Percentiles rank a stretch among this genome's conserved stretches.
phyloP scores from a whole-genome alignment of 2,329 filamentous ascomycete species.

The Trichoderma asperellum region DNA sequence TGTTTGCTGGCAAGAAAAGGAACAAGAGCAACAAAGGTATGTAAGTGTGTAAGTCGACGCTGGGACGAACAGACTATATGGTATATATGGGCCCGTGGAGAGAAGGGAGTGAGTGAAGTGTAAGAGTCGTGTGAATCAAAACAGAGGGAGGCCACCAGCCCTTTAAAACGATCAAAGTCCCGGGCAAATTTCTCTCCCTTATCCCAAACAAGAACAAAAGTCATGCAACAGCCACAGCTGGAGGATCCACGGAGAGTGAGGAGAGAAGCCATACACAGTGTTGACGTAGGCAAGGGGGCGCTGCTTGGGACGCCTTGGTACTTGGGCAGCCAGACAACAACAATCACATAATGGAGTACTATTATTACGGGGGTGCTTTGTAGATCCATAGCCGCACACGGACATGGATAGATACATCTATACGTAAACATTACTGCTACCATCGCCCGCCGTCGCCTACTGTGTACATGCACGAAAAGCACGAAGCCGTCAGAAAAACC shows the following conservation, averaged over 20 bases:
- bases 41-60: conserved; percentile 9
- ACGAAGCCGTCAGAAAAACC: neutral
- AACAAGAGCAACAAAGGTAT: conserved; percentile 1
- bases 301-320: neutral
- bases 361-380: neutral
- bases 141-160: conserved; percentile 11
- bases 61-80: conserved; percentile 8
- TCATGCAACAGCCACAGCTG: conserved; percentile 28
- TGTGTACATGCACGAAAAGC: neutral
- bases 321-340: neutral
- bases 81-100: neutral
- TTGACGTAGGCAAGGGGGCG: conserved; percentile 25
- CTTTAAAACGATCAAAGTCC: conserved; percentile 16
- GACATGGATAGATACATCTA: neutral
- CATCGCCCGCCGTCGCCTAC: neutral
- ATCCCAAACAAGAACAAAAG: conserved; percentile 1
- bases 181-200: conserved; percentile 14
- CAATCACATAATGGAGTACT: neutral
- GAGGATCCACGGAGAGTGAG: conserved; percentile 24
- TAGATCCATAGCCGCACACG: neutral
- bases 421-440: neutral
- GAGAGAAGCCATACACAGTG: conserved; percentile 18
- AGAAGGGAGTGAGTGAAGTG: conserved; percentile 20
- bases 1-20: neutral
- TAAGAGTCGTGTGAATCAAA: conserved; percentile 5